These are phyloP conservation scores for Populus nigra DNA, from an alignment of 345 rosid species.

Conservation along the genomic window DNA sequence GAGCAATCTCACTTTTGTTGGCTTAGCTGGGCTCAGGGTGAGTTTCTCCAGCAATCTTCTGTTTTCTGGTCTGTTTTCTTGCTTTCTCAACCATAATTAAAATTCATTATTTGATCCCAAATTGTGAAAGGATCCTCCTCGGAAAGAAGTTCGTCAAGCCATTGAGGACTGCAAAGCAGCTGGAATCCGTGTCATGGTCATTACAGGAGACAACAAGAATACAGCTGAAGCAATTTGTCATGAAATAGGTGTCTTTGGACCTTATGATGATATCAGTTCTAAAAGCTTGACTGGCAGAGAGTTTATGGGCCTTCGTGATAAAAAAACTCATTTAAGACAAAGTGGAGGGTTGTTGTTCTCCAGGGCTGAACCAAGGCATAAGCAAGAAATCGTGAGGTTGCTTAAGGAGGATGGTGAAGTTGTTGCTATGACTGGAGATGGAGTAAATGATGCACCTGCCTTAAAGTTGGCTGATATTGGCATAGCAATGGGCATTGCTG, in stretches of 20 bases:
- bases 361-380: slow-evolving; percentile 96
- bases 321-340: slow-evolving; percentile 61
- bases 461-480: slow-evolving; percentile 96
- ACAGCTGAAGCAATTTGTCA: slow-evolving; percentile 96
- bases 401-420: slow-evolving; percentile 99
- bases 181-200: slow-evolving; percentile 96
- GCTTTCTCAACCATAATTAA: slow-evolving; percentile 1
- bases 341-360: slow-evolving; percentile 83
- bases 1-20: slow-evolving; percentile 70
- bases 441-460: slow-evolving; percentile 98
- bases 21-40: slow-evolving; percentile 87
- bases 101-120: slow-evolving; percentile 9
- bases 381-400: slow-evolving; percentile 94
- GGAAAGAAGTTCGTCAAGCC: slow-evolving; percentile 90
- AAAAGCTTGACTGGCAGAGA: slow-evolving; percentile 84
- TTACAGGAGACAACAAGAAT: slow-evolving; percentile 90
- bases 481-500: slow-evolving; percentile 95
- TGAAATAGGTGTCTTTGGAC: slow-evolving; percentile 89
- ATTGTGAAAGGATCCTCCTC: slow-evolving; percentile 81
- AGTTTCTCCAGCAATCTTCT: slow-evolving; percentile 16
- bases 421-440: slow-evolving; percentile 99
- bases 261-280: slow-evolving; percentile 53
- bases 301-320: slow-evolving; percentile 56
- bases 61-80: not conserved
- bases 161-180: slow-evolving; percentile 94